A percentile compares a stretch with the other conserved stretches of the same genome.
Evolutionary conservation across 1,139 yeast genomes (phyloP).

Genomic region (Geotrichum siamense): DNA sequence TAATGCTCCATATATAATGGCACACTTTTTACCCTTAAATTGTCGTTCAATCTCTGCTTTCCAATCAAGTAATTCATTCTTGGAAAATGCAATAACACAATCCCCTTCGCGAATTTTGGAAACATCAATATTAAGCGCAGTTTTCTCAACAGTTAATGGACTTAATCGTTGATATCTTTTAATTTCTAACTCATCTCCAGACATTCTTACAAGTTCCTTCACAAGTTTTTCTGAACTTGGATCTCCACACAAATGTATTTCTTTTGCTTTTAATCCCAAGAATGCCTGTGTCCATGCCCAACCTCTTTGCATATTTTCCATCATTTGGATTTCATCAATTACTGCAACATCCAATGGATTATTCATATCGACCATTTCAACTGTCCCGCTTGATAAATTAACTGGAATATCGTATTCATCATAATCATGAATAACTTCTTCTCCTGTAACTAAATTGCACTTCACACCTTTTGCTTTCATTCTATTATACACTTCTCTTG

Average conservation of each 20-base stretch:
- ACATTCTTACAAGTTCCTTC: conserved; percentile 47
- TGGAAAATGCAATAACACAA: conserved; percentile 83
- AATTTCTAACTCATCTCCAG: conserved; percentile 74
- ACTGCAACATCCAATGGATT: conserved; percentile 77
- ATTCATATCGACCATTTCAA: conserved; percentile 78
- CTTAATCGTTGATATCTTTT: conserved; percentile 71
- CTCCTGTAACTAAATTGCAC: conserved; percentile 90
- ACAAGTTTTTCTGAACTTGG: conserved; percentile 68
- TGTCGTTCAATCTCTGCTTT: conserved; percentile 23
- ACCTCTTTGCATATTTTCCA: conserved; percentile 72
- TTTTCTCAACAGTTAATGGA: conserved; percentile 50
- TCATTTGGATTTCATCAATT: conserved; percentile 95
- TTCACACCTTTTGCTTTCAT: conserved; percentile 57
- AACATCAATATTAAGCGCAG: conserved; percentile 32
- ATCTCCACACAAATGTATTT: conserved; percentile 91
- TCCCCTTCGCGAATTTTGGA: conserved; percentile 56
- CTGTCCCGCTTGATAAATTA: conserved; percentile 75
- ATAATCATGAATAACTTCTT: conserved; percentile 75
- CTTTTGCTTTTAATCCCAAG: conserved; percentile 78
- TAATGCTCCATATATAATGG: conserved; percentile 88
- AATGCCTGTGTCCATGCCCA: conserved; percentile 94
- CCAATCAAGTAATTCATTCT: conserved; percentile 35
- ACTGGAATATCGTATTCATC: conserved; percentile 55
- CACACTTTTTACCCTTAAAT: conserved; percentile 56
- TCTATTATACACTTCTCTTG: conserved; percentile 83